phyloP scores from a whole-genome alignment of 345 rosid species.

The Lepidium aucheri region DNA sequence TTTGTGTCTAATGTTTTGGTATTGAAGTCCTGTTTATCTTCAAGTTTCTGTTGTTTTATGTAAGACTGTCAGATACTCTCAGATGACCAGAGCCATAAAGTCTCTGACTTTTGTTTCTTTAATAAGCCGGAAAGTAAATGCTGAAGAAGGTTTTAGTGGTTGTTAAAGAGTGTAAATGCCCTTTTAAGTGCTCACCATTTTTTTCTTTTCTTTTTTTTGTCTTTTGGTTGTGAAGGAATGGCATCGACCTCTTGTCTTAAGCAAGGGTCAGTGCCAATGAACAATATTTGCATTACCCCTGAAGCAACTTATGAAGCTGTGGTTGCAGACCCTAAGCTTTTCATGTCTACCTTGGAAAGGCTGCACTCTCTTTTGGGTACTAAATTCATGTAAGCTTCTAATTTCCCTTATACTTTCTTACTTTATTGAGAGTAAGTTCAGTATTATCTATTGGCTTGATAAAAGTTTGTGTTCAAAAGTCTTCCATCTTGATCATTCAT shows the following conservation, averaged over 20 bases:
- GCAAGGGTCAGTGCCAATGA: constrained; percentile 45
- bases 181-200: constrained; percentile 9
- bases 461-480: neutral
- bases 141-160: constrained; percentile 17
- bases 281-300: constrained; percentile 54
- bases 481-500: constrained; percentile 4
- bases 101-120: constrained; percentile 17
- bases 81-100: constrained; percentile 13
- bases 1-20: neutral
- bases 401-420: neutral
- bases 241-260: constrained; percentile 76
- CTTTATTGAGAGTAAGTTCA: neutral
- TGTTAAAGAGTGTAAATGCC: constrained; percentile 4
- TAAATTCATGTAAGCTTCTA: constrained; percentile 68
- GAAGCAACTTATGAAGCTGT: constrained; percentile 67
- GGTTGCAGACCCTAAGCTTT: constrained; percentile 46
- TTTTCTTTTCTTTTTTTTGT: neutral
- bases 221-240: constrained; percentile 39
- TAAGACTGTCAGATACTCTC: neutral
- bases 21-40: neutral
- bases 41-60: constrained; percentile 1
- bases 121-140: constrained; percentile 19
- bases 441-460: neutral
- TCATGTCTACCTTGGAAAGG: constrained; percentile 64
- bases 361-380: constrained; percentile 76